phyloP scores from a whole-genome alignment of 306 rosid species.

The Sophora flavescens region DNA sequence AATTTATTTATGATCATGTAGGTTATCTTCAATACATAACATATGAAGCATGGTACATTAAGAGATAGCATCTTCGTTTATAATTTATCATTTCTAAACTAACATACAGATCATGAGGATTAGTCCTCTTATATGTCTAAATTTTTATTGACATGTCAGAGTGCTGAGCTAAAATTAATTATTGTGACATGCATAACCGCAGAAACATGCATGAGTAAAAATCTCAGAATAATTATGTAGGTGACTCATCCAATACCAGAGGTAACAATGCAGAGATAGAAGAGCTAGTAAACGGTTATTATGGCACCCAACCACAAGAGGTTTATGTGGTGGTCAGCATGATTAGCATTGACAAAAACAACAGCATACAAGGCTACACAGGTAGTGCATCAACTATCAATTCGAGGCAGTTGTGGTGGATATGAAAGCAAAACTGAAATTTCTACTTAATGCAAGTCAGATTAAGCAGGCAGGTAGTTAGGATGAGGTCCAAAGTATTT shows the following conservation, averaged over 20 bases:
- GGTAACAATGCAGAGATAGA: background rate
- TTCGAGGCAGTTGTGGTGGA: background rate
- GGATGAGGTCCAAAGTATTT: background rate
- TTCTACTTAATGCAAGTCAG: background rate
- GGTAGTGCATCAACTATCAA: constrained; percentile 7
- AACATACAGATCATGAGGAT: constrained; percentile 20
- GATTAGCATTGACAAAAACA: background rate
- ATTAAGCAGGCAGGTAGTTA: constrained; percentile 22
- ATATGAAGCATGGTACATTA: constrained; percentile 26
- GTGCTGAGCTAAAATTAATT: background rate
- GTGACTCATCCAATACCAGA: constrained; percentile 2
- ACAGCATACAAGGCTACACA: background rate
- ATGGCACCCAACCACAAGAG: background rate
- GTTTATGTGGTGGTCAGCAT: background rate
- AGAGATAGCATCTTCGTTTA: constrained; percentile 6
- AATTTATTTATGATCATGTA: constrained; percentile 21
- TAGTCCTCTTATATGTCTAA: constrained; percentile 11
- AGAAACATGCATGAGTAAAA: background rate
- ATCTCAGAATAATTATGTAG: background rate
- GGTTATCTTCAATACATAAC: constrained; percentile 13
- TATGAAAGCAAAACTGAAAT: constrained; percentile 18
- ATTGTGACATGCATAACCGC: constrained; percentile 11
- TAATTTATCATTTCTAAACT: constrained; percentile 12
- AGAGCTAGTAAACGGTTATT: constrained; percentile 11
- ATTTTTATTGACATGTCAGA: background rate